Evolutionary conservation across 2,329 filamentous ascomycete species (phyloP).

Genomic region (Xylogone sp.): DNA sequence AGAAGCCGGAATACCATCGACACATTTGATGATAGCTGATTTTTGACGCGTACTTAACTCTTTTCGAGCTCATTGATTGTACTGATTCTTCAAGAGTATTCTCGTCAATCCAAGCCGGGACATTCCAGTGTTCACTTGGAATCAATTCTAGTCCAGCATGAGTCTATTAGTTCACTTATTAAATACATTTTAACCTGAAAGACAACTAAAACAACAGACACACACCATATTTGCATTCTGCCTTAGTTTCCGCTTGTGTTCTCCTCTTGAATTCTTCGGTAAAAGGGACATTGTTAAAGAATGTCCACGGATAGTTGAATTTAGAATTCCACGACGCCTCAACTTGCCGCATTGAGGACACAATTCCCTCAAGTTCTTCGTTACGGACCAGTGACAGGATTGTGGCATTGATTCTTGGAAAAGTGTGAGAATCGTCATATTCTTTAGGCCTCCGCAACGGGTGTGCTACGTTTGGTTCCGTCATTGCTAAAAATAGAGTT

Average conservation of each 20-base stretch:
- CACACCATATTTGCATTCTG: conserved; percentile 61
- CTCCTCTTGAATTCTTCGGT: conserved; percentile 70
- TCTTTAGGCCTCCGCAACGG: neutral
- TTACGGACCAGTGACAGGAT: conserved; percentile 63
- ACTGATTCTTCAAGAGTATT: conserved; percentile 84
- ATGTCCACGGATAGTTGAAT: conserved; percentile 81
- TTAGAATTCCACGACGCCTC: conserved; percentile 77
- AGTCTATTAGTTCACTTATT: neutral
- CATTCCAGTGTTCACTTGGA: conserved; percentile 89
- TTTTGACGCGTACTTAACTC: conserved; percentile 97
- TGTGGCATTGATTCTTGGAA: neutral
- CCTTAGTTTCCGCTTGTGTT: conserved; percentile 66
- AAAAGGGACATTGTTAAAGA: conserved; percentile 80
- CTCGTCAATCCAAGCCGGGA: conserved; percentile 90
- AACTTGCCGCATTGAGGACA: conserved; percentile 68
- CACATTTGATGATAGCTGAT: conserved; percentile 99
- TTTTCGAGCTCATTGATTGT: conserved; percentile 84
- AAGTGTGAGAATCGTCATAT: neutral
- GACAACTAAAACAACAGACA: conserved; percentile 22
- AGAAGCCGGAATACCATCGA: conserved; percentile 82
- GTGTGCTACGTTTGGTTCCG: neutral
- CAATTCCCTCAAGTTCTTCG: conserved; percentile 62
- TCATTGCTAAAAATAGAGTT: neutral
- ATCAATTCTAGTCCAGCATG: conserved; percentile 50
- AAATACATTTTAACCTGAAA: neutral